These are phyloP conservation scores for Iris pallida DNA, from an alignment of 116 monocot genomes.

Conservation along the genomic window DNA sequence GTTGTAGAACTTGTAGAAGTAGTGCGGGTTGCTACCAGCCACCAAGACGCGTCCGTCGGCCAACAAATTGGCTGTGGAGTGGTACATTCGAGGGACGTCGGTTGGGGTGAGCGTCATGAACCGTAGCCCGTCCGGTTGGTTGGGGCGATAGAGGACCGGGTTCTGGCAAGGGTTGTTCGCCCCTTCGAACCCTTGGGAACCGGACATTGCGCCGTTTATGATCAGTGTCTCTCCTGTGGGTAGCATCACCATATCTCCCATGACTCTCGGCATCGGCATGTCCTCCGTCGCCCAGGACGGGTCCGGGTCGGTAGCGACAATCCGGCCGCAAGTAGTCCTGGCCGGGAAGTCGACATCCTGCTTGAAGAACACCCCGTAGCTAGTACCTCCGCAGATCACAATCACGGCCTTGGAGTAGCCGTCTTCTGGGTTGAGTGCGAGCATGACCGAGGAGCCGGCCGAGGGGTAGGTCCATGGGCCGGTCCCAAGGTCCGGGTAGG, in stretches of 20 bases:
- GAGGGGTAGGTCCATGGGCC: conserved; percentile 71
- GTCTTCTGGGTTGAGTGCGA: conserved; percentile 32
- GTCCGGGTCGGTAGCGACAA: conserved; percentile 29
- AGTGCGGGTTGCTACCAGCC: conserved; percentile 58
- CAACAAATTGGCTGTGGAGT: conserved; percentile 54
- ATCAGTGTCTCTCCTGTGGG: conserved; percentile 51
- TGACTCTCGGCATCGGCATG: conserved; percentile 52
- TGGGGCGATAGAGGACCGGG: conserved; percentile 56
- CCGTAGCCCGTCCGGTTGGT: conserved; percentile 34
- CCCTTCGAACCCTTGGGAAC: conserved; percentile 48
- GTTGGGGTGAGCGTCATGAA: conserved; percentile 62
- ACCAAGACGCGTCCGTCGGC: conserved; percentile 52
- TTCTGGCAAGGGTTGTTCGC: conserved; percentile 33
- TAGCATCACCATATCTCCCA: conserved; percentile 74
- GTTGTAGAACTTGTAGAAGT: conserved; percentile 37
- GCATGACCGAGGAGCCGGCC: conserved; percentile 66
- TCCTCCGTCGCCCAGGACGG: conserved; percentile 38
- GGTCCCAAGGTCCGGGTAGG: conserved; percentile 48
- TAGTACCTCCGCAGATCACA: conserved; percentile 48
- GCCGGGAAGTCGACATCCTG: conserved; percentile 20
- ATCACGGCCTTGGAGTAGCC: conserved; percentile 26
- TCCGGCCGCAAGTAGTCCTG: conserved; percentile 36
- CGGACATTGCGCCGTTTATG: conserved; percentile 53
- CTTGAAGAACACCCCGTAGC: conserved; percentile 36
- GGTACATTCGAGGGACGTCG: conserved; percentile 53